Evolutionary conservation across 1,284 basidiomycete genomes (phyloP).

Genomic region (Ceratobasidium sp.): DNA sequence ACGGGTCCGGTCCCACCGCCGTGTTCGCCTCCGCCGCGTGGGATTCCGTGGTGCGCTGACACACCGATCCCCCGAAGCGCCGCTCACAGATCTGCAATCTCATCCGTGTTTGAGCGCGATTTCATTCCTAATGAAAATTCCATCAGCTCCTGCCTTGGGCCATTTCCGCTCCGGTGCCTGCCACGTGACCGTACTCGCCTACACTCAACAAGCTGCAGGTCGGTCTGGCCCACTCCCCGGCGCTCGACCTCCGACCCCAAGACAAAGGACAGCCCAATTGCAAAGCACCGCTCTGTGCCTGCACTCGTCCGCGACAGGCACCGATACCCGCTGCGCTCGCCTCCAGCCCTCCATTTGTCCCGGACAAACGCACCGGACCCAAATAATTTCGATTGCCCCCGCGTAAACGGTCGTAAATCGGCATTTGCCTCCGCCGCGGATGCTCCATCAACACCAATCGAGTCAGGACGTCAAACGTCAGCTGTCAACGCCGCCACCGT

Average conservation of each 20-base stretch:
- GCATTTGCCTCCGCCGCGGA: background rate
- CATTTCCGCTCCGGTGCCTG: slow-evolving; percentile 27
- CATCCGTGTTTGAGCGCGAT: background rate
- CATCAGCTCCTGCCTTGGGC: slow-evolving; percentile 12
- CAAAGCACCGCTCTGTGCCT: background rate
- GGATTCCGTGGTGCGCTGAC: slow-evolving; percentile 18
- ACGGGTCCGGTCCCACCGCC: slow-evolving; percentile 15
- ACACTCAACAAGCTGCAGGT: background rate
- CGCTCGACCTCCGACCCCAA: background rate
- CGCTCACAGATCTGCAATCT: slow-evolving; percentile 16
- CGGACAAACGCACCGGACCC: background rate
- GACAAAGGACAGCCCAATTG: background rate
- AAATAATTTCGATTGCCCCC: background rate
- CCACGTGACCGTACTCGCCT: slow-evolving; percentile 23
- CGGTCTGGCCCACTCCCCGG: slow-evolving; percentile 3
- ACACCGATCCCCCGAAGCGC: background rate
- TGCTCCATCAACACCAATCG: slow-evolving; percentile 1
- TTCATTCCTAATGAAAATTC: background rate
- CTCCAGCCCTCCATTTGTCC: too few relatives aligned
- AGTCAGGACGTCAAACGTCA: slow-evolving; percentile 22
- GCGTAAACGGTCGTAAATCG: background rate
- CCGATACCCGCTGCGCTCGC: too few relatives aligned
- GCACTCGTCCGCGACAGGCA: slow-evolving; percentile 18
- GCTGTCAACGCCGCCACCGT: slow-evolving; percentile 27
- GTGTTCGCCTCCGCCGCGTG: slow-evolving; percentile 29